phyloP scores from a whole-genome alignment of 2,329 filamentous ascomycete genomes.

The Paradendryphiella salina region DNA sequence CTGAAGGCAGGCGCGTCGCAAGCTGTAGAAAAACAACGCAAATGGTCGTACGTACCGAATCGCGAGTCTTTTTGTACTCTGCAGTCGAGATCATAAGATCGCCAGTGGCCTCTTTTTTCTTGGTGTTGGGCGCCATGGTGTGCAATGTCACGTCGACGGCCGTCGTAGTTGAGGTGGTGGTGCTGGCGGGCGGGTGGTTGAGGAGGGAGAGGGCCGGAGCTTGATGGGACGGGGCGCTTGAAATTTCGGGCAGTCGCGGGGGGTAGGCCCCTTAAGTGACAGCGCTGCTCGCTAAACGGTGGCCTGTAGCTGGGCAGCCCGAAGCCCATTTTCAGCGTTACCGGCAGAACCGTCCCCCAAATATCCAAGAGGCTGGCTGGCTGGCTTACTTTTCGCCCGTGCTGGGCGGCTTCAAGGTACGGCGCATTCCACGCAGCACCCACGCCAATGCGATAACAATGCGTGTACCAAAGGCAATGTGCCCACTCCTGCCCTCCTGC shows the following conservation, averaged over 20 bases:
- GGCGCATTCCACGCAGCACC: no score
- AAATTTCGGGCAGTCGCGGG: conserved; percentile 3
- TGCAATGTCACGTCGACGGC: conserved; percentile 6
- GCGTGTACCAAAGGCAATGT: no score
- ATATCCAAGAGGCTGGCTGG: no score
- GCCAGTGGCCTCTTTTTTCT: conserved; percentile 40
- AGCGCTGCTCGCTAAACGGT: conserved; percentile 5
- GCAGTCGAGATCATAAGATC: conserved; percentile 63
- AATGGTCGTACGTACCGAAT: conserved; percentile 66
- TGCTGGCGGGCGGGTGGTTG: conserved; percentile 6
- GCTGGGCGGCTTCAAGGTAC: no score
- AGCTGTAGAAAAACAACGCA: conserved; percentile 10
- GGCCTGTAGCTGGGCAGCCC: conserved; percentile 5
- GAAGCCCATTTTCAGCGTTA: conserved; percentile 1
- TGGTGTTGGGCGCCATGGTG: conserved; percentile 34
- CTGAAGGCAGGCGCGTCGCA: conserved; percentile 24
- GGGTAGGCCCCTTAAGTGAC: conserved; percentile 16
- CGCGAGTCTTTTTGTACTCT: conserved; percentile 77
- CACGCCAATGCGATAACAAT: no score
- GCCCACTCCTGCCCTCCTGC: no score
- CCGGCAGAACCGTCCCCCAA: no score
- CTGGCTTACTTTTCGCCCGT: no score
- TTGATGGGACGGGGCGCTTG: neutral
- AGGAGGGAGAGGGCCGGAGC: conserved; percentile 5
- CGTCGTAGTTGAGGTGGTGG: conserved; percentile 11